Percentiles rank a stretch among this genome's conserved stretches.
These are phyloP conservation scores for Keithomyces neogunnii DNA, from an alignment of 2,329 filamentous ascomycete genomes.

Conservation along the genomic window DNA sequence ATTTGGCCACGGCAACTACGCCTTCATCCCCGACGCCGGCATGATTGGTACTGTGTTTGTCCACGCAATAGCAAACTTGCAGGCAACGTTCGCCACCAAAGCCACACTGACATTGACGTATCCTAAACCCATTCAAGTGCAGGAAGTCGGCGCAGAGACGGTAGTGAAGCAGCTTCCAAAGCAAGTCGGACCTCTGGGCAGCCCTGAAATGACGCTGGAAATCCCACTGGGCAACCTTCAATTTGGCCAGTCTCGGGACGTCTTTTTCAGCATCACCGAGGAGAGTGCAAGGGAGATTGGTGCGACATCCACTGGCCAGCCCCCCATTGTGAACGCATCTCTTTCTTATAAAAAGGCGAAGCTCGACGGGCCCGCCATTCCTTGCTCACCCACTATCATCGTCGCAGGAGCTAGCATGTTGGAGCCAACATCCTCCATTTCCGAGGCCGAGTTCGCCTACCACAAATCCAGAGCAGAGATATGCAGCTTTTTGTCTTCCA, in stretches of 20 bases:
- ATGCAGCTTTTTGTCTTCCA: conserved; percentile 38
- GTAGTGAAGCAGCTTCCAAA: conserved; percentile 26
- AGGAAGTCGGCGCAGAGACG: conserved; percentile 29
- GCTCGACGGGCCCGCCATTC: neutral
- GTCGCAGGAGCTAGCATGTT: conserved; percentile 10
- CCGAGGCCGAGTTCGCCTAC: conserved; percentile 33
- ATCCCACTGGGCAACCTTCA: conserved; percentile 44
- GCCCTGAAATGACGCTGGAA: conserved; percentile 19
- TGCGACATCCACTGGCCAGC: neutral
- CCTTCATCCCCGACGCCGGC: conserved; percentile 53
- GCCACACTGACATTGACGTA: conserved; percentile 35
- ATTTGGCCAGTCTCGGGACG: conserved; percentile 52
- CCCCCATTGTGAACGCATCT: conserved; percentile 19
- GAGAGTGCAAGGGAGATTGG: too few relatives aligned
- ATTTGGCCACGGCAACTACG: conserved; percentile 46
- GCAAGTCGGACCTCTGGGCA: neutral
- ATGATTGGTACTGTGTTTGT: conserved; percentile 58
- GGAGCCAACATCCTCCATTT: conserved; percentile 14
- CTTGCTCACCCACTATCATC: neutral
- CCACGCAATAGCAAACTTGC: conserved; percentile 52
- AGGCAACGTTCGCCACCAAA: conserved; percentile 45
- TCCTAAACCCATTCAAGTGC: conserved; percentile 25
- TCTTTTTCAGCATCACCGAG: conserved; percentile 34
- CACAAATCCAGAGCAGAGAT: conserved; percentile 42
- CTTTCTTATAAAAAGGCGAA: conserved; percentile 25